Conservation (phyloP, 768 basidiomycete species). For the Leccinellum luteum region DNA sequence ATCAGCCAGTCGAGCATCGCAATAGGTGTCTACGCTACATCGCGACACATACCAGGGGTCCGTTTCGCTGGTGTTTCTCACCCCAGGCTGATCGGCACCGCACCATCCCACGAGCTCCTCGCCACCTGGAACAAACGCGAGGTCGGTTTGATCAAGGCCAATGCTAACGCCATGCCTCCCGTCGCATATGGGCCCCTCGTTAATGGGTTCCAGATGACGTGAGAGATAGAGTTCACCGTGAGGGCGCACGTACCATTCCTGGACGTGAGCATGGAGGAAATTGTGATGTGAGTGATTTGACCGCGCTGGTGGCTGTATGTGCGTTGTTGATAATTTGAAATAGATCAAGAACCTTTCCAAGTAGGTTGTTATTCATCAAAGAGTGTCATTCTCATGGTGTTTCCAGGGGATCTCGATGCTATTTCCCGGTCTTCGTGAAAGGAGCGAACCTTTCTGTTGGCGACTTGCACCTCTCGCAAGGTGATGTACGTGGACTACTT, state of each 20-base stretch:
- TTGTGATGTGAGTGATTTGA: slow-evolving; percentile 51
- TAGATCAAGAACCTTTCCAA: slow-evolving; percentile 77
- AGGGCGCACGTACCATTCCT: slow-evolving; percentile 74
- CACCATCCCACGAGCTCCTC: slow-evolving; percentile 69
- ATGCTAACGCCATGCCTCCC: slow-evolving; percentile 52
- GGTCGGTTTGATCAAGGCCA: slow-evolving; percentile 54
- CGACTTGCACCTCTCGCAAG: slow-evolving; percentile 78
- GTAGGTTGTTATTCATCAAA: slow-evolving; percentile 24
- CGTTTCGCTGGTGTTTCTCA: slow-evolving; percentile 77
- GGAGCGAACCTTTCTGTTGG: slow-evolving; percentile 81
- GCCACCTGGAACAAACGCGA: slow-evolving; percentile 76
- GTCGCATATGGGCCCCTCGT: slow-evolving; percentile 65
- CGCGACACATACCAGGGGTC: slow-evolving; percentile 76
- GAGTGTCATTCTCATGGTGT: not conserved
- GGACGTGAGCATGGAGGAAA: slow-evolving; percentile 81
- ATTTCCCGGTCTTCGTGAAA: slow-evolving; percentile 74
- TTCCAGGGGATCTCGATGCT: slow-evolving; percentile 61
- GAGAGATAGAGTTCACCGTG: slow-evolving; percentile 50
- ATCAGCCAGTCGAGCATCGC: not conserved
- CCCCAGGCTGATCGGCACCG: slow-evolving; percentile 74
- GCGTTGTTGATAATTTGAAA: slow-evolving; percentile 1
- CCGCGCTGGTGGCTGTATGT: not conserved
- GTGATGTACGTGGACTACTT: slow-evolving; percentile 46
- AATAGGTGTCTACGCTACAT: slow-evolving; percentile 65
- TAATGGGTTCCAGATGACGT: slow-evolving; percentile 47